Conservation (phyloP, 805 yeast genomes). For the Saturnispora zaruensis region DNA sequence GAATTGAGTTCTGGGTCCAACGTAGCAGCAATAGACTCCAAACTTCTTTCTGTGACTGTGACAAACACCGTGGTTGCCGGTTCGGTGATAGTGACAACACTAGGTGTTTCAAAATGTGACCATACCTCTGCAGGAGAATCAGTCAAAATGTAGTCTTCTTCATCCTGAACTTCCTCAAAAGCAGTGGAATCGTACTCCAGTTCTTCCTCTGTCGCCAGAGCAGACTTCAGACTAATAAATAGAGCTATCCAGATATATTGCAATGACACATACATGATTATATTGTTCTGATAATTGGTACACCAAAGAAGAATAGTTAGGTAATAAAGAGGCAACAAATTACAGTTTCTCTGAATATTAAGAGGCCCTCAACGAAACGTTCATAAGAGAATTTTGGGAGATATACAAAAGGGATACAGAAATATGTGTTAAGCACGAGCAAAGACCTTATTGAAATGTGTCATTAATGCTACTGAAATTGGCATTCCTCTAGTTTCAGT, state of each 20-base stretch:
- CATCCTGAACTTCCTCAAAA: neutral
- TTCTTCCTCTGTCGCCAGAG: neutral
- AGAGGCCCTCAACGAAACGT: neutral
- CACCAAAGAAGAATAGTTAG: neutral
- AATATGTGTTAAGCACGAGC: slow-evolving; percentile 6
- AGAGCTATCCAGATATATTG: neutral
- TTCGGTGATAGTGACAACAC: neutral
- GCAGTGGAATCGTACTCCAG: neutral
- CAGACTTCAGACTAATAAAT: neutral
- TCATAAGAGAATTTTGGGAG: neutral
- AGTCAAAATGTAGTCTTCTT: neutral
- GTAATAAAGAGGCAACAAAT: neutral
- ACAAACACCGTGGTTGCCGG: neutral
- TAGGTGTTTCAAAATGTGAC: neutral
- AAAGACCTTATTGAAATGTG: slow-evolving; percentile 23
- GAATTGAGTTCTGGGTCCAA: neutral
- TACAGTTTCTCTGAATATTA: neutral
- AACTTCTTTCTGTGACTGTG: neutral
- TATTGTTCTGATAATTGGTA: neutral
- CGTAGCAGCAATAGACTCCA: neutral
- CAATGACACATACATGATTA: neutral
- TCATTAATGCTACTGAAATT: slow-evolving; percentile 24
- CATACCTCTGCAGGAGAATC: neutral
- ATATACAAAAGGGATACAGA: neutral
- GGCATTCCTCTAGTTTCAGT: slow-evolving; percentile 29